These are phyloP conservation scores for Botrytis sinoallii DNA, from an alignment of 2,329 filamentous ascomycete species.

Conservation along the genomic window DNA sequence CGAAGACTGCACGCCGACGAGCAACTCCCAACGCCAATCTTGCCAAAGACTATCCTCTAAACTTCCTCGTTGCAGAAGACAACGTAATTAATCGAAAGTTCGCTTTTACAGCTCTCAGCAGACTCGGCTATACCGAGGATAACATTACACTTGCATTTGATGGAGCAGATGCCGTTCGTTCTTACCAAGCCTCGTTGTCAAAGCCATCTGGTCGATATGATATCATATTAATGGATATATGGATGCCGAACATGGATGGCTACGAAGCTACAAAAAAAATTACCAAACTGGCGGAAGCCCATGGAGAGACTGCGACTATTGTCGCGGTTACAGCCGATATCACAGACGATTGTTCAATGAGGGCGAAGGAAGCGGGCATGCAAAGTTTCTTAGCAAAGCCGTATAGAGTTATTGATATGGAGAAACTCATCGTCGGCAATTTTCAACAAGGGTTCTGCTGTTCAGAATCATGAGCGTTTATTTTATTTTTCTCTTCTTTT, in stretches of 20 bases:
- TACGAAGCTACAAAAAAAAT: slow-evolving; percentile 66
- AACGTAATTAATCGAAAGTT: slow-evolving; percentile 70
- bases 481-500: background rate
- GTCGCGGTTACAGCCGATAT: slow-evolving; percentile 56
- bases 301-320: slow-evolving; percentile 38
- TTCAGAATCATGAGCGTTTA: slow-evolving; percentile 5
- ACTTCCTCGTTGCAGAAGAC: slow-evolving; percentile 68
- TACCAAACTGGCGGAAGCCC: slow-evolving; percentile 39
- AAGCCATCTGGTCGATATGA: slow-evolving; percentile 47
- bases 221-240: slow-evolving; percentile 70
- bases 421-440: slow-evolving; percentile 46
- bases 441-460: slow-evolving; percentile 22
- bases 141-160: slow-evolving; percentile 62
- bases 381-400: slow-evolving; percentile 55
- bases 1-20: slow-evolving; percentile 20
- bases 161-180: slow-evolving; percentile 62
- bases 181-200: slow-evolving; percentile 49
- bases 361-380: slow-evolving; percentile 51
- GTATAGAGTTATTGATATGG: slow-evolving; percentile 52
- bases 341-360: slow-evolving; percentile 49
- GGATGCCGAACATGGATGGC: slow-evolving; percentile 72
- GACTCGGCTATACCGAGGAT: slow-evolving; percentile 58
- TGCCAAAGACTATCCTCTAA: slow-evolving; percentile 58
- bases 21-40: slow-evolving; percentile 52
- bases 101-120: slow-evolving; percentile 62